Conservation (phyloP, 306 rosid species). For the Cicer chorassanicum region DNA sequence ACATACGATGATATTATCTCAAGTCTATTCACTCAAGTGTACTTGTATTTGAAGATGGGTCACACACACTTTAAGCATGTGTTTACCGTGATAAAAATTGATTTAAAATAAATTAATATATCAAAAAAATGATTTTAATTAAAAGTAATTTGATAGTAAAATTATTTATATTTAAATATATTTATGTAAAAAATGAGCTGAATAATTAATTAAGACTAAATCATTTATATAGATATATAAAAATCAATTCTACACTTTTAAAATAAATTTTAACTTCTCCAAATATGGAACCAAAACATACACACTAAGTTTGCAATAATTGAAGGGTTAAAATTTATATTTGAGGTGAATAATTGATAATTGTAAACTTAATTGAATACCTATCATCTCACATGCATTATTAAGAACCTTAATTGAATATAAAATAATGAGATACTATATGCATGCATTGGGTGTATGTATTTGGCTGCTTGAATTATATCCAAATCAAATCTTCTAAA, state of each 20-base stretch:
- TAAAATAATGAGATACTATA: background rate
- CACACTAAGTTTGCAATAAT: background rate
- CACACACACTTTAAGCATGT: background rate
- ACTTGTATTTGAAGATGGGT: background rate
- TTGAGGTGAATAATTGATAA: background rate
- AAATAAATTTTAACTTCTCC: too few relatives aligned
- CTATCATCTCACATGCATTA: background rate
- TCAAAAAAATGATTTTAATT: too few relatives aligned
- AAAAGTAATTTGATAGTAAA: too few relatives aligned
- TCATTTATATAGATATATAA: too few relatives aligned
- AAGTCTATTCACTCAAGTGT: background rate
- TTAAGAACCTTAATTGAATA: background rate
- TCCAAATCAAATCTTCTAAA: conserved; percentile 30
- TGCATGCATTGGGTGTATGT: background rate
- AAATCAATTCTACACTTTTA: too few relatives aligned
- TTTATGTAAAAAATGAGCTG: too few relatives aligned
- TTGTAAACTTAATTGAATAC: background rate
- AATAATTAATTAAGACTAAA: too few relatives aligned
- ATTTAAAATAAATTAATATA: too few relatives aligned
- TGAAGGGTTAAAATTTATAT: background rate
- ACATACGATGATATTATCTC: background rate
- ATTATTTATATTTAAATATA: too few relatives aligned
- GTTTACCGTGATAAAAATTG: too few relatives aligned
- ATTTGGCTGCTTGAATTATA: conserved; percentile 27
- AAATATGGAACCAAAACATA: background rate